phyloP scores from a whole-genome alignment of 805 yeast species.

The Ogataea populi-albae region DNA sequence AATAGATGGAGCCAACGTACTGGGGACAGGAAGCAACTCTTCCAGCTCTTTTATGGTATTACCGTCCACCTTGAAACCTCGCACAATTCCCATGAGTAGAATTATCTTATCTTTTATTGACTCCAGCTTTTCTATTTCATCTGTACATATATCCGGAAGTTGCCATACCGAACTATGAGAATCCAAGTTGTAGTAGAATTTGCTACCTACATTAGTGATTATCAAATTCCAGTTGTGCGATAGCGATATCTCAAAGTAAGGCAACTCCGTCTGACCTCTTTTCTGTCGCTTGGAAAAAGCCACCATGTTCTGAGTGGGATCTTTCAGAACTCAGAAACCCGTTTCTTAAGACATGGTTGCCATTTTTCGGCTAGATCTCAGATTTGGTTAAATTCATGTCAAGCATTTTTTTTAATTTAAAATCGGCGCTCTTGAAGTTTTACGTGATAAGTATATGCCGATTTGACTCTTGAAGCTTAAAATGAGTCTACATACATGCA shows the following conservation, averaged over 20 bases:
- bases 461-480: too few species aligned
- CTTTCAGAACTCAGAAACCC: too few species aligned
- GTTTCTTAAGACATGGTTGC: too few species aligned
- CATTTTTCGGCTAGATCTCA: too few species aligned
- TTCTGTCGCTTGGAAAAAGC: too few species aligned
- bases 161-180: conserved; percentile 24
- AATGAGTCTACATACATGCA: too few species aligned
- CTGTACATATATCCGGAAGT: conserved; percentile 12
- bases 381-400: too few species aligned
- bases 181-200: conserved; percentile 21
- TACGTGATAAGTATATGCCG: too few species aligned
- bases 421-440: too few species aligned
- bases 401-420: too few species aligned
- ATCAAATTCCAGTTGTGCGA: conserved; percentile 22
- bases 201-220: conserved; percentile 22
- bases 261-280: too few species aligned
- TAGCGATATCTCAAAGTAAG: conserved; percentile 13
- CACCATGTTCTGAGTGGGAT: too few species aligned
- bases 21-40: conserved; percentile 9
- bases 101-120: conserved; percentile 11
- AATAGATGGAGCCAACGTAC: not conserved
- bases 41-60: conserved; percentile 5
- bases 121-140: conserved; percentile 7
- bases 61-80: conserved; percentile 13
- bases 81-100: conserved; percentile 14